Evolutionary conservation across 805 yeast species (phyloP), one percentile per base, ranked within the genome.

Genomic region (Nadsonia fulvescens): DNA sequence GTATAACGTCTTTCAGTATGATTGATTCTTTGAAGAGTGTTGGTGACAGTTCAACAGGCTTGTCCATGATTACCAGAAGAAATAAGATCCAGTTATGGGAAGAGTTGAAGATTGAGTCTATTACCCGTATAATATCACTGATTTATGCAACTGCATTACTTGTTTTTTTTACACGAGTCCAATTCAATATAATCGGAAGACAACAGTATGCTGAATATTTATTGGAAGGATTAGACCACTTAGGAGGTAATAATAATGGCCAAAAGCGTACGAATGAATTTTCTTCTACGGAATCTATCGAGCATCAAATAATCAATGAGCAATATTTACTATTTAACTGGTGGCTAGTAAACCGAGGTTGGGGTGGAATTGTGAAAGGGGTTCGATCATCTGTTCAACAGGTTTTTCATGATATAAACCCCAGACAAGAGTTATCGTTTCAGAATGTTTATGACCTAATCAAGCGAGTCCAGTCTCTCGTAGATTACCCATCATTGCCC

Each of bases 331-430:
- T 92, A 1, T 63, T 81, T 35, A 72, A 82, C 35, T 86, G 95
- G 94, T 86, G 94, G 94, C 49, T 86, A 23, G 56, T 86, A 27
- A 82, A 86, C 46, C 66, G 70, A 35, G 96, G 96, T 0, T 81
- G 89, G 82, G 39, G 56, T 15, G 47, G 59, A 12, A 66, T 79
- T 14, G 66, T 68, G 37, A 43, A 47, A 2, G 52, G 55, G 15
- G 65, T 77, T 10, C 64, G 66, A 37, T 38, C 46, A 1, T 49
- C 64, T 4, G 83, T 86, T 3, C 58, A 54, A 15, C 58, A 56
- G 18, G 70, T 68, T 12, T 79, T 82, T 44, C 61, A 55, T 5
- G 59, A 57, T 6, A 53, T 77, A 15, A 71, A 69, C 36, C 91
- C 93, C 15, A 62, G 82, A 35, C 66, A 75, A 12, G 83, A 72